Evolutionary conservation across 129 eudicot genomes (phyloP), one percentile per base, ranked within the genome.

Genomic region (Artemisia annua): DNA sequence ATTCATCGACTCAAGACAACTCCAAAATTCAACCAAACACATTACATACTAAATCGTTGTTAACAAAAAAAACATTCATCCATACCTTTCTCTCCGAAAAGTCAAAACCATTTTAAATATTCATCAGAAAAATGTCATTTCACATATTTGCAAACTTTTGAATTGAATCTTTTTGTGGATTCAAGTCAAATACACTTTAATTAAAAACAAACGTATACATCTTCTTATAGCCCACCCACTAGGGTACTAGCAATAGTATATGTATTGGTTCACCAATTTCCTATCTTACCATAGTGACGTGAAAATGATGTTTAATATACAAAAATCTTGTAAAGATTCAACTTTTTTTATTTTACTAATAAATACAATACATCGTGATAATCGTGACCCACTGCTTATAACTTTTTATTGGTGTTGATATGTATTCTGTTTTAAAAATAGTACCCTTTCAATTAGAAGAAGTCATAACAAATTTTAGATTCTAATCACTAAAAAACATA

Each of bases 201-300:
- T 28, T 19, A 44, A 1, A 7, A 57, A 18, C n/a, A 44, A 20
- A 72, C 58, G 51, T 26, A 59, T 3, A 13, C 57, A 72, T 58
- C 28, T 20, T 16, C 32, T 14, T 7, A 49, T 39, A 75, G 15
- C 24, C 26, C 49, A 28, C 5, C 69, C 69, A 61, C 16, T 48
- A 60, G 49, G 69, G 32, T n/a, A 73, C 59, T 51, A 50, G 56
- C 48, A 77, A 69, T 61, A 77, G 46, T 77, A 69, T 69, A 69
- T 69, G 81, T 70, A 53, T 62, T 77, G 35, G 71, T 69, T 77
- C 71, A 70, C 71, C 75, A 59, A 77, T 69, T 69, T 69, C 16
- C 32, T 77, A 22, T 70, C 62, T 76, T 44, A 9, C 75, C 62
- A 77, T 77, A 11, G 65, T 62, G 48, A 77, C 76, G 39, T 69